A percentile compares a stretch with the other conserved stretches of the same genome.
Conservation (phyloP, 257 asterid genomes). For the Solanum pimpinellifolium region DNA sequence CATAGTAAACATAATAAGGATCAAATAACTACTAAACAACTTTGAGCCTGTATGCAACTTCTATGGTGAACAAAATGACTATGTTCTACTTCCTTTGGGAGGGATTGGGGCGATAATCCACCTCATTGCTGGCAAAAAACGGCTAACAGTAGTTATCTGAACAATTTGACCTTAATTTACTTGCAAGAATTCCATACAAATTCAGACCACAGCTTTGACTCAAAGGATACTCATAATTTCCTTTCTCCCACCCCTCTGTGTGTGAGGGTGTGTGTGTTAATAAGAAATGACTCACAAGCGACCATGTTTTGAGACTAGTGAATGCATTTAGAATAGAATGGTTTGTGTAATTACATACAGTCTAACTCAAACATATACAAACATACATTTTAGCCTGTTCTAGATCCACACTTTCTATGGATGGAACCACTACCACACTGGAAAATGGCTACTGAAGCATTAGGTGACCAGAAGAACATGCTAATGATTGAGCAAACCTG, state of each 20-base stretch:
- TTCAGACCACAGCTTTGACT: not conserved
- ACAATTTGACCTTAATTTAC: not conserved
- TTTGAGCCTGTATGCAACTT: not conserved
- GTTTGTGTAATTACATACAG: not conserved
- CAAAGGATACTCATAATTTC: not conserved
- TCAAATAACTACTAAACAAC: not conserved
- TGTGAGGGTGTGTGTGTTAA: not conserved
- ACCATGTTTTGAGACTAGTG: not conserved
- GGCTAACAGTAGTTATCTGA: not conserved
- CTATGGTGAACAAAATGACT: not conserved
- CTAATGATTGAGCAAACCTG: conserved; percentile 41
- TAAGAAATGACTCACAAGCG: not conserved
- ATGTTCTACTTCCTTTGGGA: not conserved
- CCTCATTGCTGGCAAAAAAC: not conserved
- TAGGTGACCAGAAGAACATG: not conserved
- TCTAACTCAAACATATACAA: not conserved
- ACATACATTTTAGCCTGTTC: not conserved
- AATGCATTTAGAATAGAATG: not conserved
- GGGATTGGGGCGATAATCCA: not conserved
- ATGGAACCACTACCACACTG: not conserved
- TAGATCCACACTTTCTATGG: not conserved
- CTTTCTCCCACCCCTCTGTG: not conserved
- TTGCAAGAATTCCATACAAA: not conserved
- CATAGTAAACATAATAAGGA: not conserved
- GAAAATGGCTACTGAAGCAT: not conserved